Base-by-base conservation (phyloP, 106 monocot species). In the Dendrobium huoshanense region DNA sequence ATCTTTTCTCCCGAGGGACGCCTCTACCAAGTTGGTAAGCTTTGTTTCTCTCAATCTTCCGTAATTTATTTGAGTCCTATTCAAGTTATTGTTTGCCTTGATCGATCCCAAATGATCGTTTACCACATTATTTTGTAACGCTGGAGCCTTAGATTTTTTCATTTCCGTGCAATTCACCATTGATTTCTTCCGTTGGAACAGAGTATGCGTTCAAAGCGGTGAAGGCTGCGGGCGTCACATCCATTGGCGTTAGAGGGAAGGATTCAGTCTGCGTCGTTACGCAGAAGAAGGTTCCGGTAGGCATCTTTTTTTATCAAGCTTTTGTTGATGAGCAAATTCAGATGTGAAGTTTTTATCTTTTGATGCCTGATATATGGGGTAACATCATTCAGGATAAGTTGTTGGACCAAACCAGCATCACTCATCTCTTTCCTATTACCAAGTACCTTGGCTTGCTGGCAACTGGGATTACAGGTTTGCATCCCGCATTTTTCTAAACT, bases 1-100 rank as follows among this genome's bases (percentile, higher is more conserved):
- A 94, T 97, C 87, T 97, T 97, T 92, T 97, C 97, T 25, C 97
- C 97, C 0, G 97, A 97, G 81, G 97, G 97, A 40, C 97, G 97
- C 73, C 94, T 97, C 58, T 97, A 91, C 85, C 94, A 97, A 97
- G 97, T 97, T 59, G 94, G 97, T 97, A 81, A 85, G 93, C 76
- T 7, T 70, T 27, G 22, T 27, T 49, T 4, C 76, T 22, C 11
- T 76, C 8, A 5, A 9, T 49, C 27, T 22, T 4, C 2, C 13
- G 15, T 6, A 70, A 31, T 20, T 9, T 33, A 11, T 37, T 70
- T 70, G 15, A 31, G 27, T 31, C 31, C 0, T 51, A 10, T 51
- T 51, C 33, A 1, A 37, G 4, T 27, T 68, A 13, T 22, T 22
- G 4, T 24, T 49, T 27, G 10, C 27, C 10, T 49, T 5, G 49